Evolutionary conservation across 768 basidiomycete genomes (phyloP).

Genomic region (Candolleomyces eurysporus): DNA sequence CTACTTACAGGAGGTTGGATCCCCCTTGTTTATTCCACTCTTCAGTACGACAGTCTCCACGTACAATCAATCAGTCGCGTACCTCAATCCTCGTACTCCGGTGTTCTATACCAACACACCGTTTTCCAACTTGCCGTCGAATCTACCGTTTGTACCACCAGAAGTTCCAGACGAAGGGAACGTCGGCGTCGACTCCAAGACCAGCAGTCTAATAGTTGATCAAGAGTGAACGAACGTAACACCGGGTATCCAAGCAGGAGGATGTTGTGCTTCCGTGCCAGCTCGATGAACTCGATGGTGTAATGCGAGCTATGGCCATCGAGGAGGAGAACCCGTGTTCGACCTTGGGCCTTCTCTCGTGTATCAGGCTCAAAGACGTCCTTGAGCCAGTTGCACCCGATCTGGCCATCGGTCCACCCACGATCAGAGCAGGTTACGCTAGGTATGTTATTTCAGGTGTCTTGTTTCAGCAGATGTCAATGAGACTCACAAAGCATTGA

Average conservation of each 20-base stretch:
- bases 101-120: too few species aligned
- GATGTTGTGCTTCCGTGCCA: slow-evolving; percentile 31
- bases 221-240: too few species aligned
- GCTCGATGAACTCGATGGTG: slow-evolving; percentile 29
- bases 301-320: slow-evolving; percentile 45
- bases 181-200: too few species aligned
- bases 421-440: slow-evolving; percentile 23
- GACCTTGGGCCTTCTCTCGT: slow-evolving; percentile 4
- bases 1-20: too few species aligned
- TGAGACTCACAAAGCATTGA: slow-evolving; percentile 20
- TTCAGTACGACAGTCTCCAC: too few species aligned
- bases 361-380: slow-evolving; percentile 22
- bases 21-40: too few species aligned
- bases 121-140: too few species aligned
- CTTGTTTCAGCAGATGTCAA: neutral
- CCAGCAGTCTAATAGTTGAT: too few species aligned
- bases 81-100: too few species aligned
- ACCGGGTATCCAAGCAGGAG: slow-evolving; percentile 34
- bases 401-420: slow-evolving; percentile 26
- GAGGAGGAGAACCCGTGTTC: slow-evolving; percentile 29
- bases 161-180: too few species aligned
- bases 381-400: slow-evolving; percentile 18
- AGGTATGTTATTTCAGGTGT: neutral
- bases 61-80: too few species aligned
- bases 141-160: too few species aligned